Conservation (phyloP, 2,329 filamentous ascomycete species). For the Apiospora malaysiana region DNA sequence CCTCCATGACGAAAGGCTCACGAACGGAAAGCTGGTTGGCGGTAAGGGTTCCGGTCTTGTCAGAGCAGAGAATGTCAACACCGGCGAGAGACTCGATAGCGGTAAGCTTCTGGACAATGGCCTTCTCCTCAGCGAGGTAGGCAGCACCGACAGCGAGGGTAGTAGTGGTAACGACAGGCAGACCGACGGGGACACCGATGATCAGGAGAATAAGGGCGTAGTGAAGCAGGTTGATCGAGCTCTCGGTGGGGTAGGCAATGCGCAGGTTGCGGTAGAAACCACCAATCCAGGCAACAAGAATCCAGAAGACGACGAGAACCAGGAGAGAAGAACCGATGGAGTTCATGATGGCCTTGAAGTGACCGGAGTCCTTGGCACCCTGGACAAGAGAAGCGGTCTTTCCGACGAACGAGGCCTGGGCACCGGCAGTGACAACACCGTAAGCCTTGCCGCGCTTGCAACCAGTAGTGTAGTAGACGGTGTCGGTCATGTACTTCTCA, state of each 20-base stretch:
- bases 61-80: slow-evolving; percentile 77
- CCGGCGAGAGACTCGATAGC: slow-evolving; percentile 75
- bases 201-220: slow-evolving; percentile 71
- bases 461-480: slow-evolving; percentile 75
- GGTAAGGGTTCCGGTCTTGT: slow-evolving; percentile 77
- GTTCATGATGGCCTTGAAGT: slow-evolving; percentile 83
- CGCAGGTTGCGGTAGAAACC: slow-evolving; percentile 74
- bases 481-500: slow-evolving; percentile 75
- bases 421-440: slow-evolving; percentile 66
- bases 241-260: slow-evolving; percentile 62
- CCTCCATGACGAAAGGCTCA: slow-evolving; percentile 74
- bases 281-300: slow-evolving; percentile 73
- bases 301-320: slow-evolving; percentile 75
- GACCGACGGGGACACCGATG: slow-evolving; percentile 76
- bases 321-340: slow-evolving; percentile 73
- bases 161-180: slow-evolving; percentile 75
- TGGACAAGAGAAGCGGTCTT: slow-evolving; percentile 73
- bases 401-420: slow-evolving; percentile 74
- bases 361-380: slow-evolving; percentile 73
- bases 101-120: slow-evolving; percentile 76
- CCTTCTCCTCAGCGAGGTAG: slow-evolving; percentile 75
- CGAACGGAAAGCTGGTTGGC: slow-evolving; percentile 74
- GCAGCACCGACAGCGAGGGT: slow-evolving; percentile 75
- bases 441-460: slow-evolving; percentile 79
- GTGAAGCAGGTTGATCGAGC: slow-evolving; percentile 65